phyloP scores from a whole-genome alignment of 1,284 basidiomycete species.

The Rhizoctonia solani region DNA sequence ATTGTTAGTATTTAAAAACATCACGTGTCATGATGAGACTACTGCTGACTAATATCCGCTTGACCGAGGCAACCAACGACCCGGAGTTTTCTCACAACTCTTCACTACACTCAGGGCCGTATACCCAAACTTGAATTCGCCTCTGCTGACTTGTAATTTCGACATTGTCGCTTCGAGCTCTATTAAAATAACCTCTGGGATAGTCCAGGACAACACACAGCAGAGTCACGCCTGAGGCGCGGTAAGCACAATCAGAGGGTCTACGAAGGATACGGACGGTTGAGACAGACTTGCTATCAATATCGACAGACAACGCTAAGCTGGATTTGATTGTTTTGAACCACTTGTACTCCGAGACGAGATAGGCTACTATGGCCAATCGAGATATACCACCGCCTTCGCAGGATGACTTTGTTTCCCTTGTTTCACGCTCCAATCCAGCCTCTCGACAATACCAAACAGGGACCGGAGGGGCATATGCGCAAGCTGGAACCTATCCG shows the following conservation, averaged over 20 bases:
- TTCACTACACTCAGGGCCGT: not conserved
- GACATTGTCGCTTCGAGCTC: not conserved
- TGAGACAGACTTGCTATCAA: not conserved
- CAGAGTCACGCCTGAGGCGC: conserved; percentile 1
- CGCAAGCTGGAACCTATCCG: conserved; percentile 24
- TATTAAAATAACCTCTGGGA: not conserved
- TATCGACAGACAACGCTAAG: not conserved
- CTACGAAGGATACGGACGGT: not conserved
- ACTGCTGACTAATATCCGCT: not conserved
- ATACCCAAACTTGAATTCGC: not conserved
- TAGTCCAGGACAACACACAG: not conserved
- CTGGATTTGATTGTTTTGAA: not conserved
- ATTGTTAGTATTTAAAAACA: too few relatives aligned
- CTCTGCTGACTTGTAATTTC: not conserved
- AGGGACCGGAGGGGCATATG: conserved; percentile 5
- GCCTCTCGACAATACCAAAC: conserved; percentile 29
- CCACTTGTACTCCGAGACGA: not conserved
- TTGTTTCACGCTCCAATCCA: conserved; percentile 39
- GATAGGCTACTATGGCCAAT: conserved; percentile 3
- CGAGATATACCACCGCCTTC: conserved; percentile 24
- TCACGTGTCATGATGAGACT: too few relatives aligned
- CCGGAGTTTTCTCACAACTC: not conserved
- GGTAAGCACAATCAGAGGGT: not conserved
- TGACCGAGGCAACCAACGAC: not conserved
- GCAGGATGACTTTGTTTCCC: conserved; percentile 38